Percentiles rank a stretch among this genome's conserved stretches.
Evolutionary conservation across 129 eudicot species (phyloP).

Genomic region (Scalesia atractyloides): DNA sequence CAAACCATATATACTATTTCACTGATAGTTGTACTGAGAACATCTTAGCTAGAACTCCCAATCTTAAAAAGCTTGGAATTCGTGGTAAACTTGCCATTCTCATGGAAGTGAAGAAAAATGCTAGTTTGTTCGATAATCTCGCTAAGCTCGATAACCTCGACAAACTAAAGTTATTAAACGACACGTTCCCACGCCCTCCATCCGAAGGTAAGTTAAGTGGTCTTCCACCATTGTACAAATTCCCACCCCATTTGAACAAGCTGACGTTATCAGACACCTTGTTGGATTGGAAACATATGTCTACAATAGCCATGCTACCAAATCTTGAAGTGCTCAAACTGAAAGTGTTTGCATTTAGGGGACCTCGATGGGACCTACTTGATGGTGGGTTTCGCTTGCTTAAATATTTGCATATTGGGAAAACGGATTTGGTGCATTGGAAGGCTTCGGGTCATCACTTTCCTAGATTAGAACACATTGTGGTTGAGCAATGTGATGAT

Average conservation of each 20-base stretch:
- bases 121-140: conserved; percentile 36
- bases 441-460: conserved; percentile 39
- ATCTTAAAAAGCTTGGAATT: conserved; percentile 51
- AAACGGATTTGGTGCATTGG: conserved; percentile 40
- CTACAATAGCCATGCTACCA: conserved; percentile 41
- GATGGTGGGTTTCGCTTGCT: conserved; percentile 47
- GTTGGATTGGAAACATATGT: conserved; percentile 48
- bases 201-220: conserved; percentile 18
- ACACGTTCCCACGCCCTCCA: conserved; percentile 31
- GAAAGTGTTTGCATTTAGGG: conserved; percentile 43
- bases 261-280: conserved; percentile 38
- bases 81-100: conserved; percentile 44
- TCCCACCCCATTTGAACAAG: conserved; percentile 45
- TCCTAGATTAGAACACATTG: conserved; percentile 36
- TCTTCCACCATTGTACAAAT: conserved; percentile 30
- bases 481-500: conserved; percentile 24
- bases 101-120: conserved; percentile 31
- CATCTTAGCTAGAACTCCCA: conserved; percentile 42
- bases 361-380: conserved; percentile 37
- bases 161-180: conserved; percentile 38
- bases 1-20: conserved; percentile 53
- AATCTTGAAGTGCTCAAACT: conserved; percentile 56
- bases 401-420: conserved; percentile 34
- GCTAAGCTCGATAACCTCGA: conserved; percentile 45
- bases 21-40: conserved; percentile 48